Percentiles rank a stretch among this genome's conserved stretches.
Conservation (phyloP, 139 green algal genomes). For the Chlorella sp. region DNA sequence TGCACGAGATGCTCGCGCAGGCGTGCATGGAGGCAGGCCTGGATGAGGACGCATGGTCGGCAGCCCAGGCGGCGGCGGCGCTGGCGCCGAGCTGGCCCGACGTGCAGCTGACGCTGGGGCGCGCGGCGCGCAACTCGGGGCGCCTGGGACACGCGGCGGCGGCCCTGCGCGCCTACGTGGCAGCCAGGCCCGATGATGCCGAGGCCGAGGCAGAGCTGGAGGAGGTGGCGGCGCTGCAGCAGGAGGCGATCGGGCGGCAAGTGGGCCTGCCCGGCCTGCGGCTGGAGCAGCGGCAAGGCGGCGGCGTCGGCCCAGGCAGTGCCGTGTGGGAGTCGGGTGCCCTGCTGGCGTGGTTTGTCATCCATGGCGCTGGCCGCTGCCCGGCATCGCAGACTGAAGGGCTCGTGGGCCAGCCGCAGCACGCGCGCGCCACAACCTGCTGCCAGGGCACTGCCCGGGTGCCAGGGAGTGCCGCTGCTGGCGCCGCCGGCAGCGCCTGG, state of each 20-base stretch:
- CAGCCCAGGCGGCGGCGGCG: background rate
- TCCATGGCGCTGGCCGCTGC: too few species aligned
- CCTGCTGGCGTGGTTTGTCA: constrained; percentile 24
- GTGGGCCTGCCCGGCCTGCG: constrained; percentile 22
- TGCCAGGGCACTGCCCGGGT: background rate
- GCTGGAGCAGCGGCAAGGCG: constrained; percentile 4
- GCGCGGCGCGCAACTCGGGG: constrained; percentile 15
- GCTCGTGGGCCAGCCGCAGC: too few species aligned
- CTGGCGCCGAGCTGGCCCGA: background rate
- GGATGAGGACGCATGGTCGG: constrained; percentile 2
- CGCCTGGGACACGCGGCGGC: constrained; percentile 17
- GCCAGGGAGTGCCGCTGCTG: background rate
- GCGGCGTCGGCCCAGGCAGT: background rate
- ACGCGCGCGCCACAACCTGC: background rate
- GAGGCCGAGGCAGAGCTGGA: background rate
- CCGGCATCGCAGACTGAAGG: too few species aligned
- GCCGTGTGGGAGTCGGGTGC: constrained; percentile 23
- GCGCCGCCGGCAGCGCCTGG: background rate
- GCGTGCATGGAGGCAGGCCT: constrained; percentile 11
- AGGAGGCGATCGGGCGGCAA: constrained; percentile 11
- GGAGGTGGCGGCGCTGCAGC: constrained; percentile 8
- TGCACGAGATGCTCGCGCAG: constrained; percentile 27
- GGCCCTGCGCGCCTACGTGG: background rate
- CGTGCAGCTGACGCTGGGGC: constrained; percentile 15
- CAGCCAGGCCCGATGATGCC: background rate